A percentile compares a stretch with the other conserved stretches of the same genome.
These are phyloP conservation scores for Serendipita vermifera DNA, from an alignment of 768 basidiomycete species.

Conservation along the genomic window DNA sequence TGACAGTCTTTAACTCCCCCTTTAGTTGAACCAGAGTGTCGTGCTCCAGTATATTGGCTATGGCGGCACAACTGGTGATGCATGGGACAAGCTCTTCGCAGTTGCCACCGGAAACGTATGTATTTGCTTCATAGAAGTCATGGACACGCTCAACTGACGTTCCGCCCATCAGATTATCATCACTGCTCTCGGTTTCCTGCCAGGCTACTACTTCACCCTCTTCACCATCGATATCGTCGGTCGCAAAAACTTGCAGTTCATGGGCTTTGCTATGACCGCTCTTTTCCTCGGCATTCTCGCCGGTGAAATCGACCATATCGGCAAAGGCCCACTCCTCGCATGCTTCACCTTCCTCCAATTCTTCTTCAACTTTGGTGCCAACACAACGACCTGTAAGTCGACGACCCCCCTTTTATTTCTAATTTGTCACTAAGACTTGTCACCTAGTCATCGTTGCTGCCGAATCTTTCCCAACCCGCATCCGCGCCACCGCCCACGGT, in stretches of 20 bases:
- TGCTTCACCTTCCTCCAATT: conserved; percentile 64
- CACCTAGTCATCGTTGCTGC: conserved; percentile 74
- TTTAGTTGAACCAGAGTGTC: conserved; percentile 32
- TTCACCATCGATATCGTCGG: conserved; percentile 61
- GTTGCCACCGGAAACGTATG: conserved; percentile 50
- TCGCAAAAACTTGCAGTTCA: conserved; percentile 61
- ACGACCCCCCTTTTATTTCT: not conserved
- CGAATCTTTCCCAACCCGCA: conserved; percentile 69
- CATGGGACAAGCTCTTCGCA: conserved; percentile 56
- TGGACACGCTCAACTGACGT: too few species aligned
- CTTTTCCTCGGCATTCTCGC: conserved; percentile 61
- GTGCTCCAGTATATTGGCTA: conserved; percentile 65
- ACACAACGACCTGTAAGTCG: conserved; percentile 32
- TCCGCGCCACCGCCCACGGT: conserved; percentile 61
- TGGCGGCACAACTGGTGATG: conserved; percentile 40
- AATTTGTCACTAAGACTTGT: conserved; percentile 40
- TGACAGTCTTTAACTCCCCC: not conserved
- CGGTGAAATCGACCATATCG: conserved; percentile 43
- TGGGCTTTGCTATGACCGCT: conserved; percentile 59
- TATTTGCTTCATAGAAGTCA: too few species aligned
- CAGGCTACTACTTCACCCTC: conserved; percentile 60
- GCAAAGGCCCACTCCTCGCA: conserved; percentile 51
- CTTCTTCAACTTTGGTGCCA: conserved; percentile 76
- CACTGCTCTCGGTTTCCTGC: conserved; percentile 63
- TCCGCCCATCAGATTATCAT: too few species aligned